Evolutionary conservation across 2,329 filamentous ascomycete species (phyloP).

Genomic region (Botrytis paeoniae): DNA sequence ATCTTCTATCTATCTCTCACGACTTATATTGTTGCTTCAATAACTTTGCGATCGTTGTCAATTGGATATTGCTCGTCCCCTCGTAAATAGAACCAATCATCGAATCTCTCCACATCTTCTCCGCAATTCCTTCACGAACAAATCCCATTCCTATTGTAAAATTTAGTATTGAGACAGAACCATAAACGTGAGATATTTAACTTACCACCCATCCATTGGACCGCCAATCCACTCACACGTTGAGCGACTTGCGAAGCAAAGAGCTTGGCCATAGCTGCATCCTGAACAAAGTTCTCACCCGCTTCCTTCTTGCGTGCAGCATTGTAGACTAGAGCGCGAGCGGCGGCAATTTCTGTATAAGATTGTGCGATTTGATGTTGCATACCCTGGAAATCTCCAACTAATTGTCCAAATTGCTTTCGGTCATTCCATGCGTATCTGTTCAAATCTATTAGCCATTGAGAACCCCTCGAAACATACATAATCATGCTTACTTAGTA

Average conservation of each 20-base stretch:
- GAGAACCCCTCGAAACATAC: not conserved
- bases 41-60: slow-evolving; percentile 68
- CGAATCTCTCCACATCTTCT: slow-evolving; percentile 97
- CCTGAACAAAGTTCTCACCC: slow-evolving; percentile 88
- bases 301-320: slow-evolving; percentile 97
- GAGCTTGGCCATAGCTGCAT: slow-evolving; percentile 98
- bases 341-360: slow-evolving; percentile 89
- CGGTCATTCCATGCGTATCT: slow-evolving; percentile 98
- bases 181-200: not conserved
- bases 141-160: slow-evolving; percentile 70
- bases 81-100: slow-evolving; percentile 99
- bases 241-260: slow-evolving; percentile 91
- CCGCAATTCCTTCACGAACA: slow-evolving; percentile 89
- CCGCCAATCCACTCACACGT: slow-evolving; percentile 76
- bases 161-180: not conserved
- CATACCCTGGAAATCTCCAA: slow-evolving; percentile 98
- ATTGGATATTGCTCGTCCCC: slow-evolving; percentile 76
- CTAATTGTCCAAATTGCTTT: slow-evolving; percentile 88
- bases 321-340: slow-evolving; percentile 90
- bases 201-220: slow-evolving; percentile 95
- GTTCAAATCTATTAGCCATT: slow-evolving; percentile 24
- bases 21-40: slow-evolving; percentile 68
- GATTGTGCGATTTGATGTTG: slow-evolving; percentile 97
- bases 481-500: slow-evolving; percentile 54
- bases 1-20: slow-evolving; percentile 13